Conservation (phyloP, 2,329 filamentous ascomycete species). For the Alternaria burnsii region DNA sequence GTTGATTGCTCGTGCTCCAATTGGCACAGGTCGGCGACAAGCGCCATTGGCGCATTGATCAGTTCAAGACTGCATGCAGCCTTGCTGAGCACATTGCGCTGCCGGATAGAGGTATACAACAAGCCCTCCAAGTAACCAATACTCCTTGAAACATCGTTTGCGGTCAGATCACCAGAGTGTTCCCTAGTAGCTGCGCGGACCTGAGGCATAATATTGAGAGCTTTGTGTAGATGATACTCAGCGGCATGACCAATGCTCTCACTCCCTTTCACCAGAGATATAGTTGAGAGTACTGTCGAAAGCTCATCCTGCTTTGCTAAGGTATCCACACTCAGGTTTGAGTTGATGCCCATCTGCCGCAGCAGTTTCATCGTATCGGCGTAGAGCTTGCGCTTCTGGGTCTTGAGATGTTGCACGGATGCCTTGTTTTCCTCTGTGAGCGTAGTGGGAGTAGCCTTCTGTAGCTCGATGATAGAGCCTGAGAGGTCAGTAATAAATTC, state of each 20-base stretch:
- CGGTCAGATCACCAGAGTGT: constrained; percentile 85
- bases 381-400: constrained; percentile 87
- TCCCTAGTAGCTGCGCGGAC: constrained; percentile 73
- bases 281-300: constrained; percentile 71
- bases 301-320: constrained; percentile 77
- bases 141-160: constrained; percentile 79
- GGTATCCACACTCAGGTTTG: constrained; percentile 78
- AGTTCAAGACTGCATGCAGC: constrained; percentile 45
- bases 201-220: constrained; percentile 75
- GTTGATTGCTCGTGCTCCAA: constrained; percentile 16
- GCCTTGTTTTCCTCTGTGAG: constrained; percentile 88
- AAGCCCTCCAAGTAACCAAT: constrained; percentile 88
- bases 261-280: constrained; percentile 35
- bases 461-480: constrained; percentile 74
- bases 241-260: constrained; percentile 50
- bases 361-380: constrained; percentile 85
- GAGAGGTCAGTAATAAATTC: constrained; percentile 75
- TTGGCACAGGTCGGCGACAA: constrained; percentile 43
- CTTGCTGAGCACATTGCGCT: constrained; percentile 60
- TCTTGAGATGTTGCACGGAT: constrained; percentile 86
- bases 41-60: constrained; percentile 49
- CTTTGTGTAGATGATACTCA: constrained; percentile 80
- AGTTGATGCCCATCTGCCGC: constrained; percentile 87
- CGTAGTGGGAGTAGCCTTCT: constrained; percentile 81
- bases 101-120: constrained; percentile 69